Base-by-base conservation (phyloP, 192 early-diverging fungal genomes). In the Backusella luteola region DNA sequence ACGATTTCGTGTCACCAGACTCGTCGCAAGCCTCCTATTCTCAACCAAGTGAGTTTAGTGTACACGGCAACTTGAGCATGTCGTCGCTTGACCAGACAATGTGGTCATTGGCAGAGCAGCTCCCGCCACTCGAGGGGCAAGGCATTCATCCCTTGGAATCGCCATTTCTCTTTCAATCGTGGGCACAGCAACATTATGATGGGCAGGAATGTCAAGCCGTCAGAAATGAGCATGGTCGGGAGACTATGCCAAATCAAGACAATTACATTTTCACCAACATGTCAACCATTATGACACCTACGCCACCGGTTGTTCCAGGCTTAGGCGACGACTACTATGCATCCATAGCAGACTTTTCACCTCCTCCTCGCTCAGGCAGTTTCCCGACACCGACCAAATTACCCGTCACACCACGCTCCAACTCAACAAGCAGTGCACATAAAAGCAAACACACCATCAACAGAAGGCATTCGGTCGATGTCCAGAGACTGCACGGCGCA, bases 381-480 rank as follows among this genome's bases (percentile, higher is more conserved):
- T 26, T 63, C 56, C 29, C 56, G 3, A 9, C 56, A 26, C 23
- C 56, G 2, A 32, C 32, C 9, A 56, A n/a, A 9, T 9, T 29
- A 63, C 3, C 26, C 9, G 3, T 23, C 11, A 4, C 56, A 3
- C 8, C 21, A 26, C 36, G 36, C 21, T 23, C 34, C 19, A 38
- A 36, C 36, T 23, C 38, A 41, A 14, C 38, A 39, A 21, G 34
- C 19, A 38, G n/a, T 11, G 8, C 8, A 19, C 14, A 21, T 1
- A 39, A 69, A 69, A 69, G 23, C 26, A 69, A 41, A 38, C 21
- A 39, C 17, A 69, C 21, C 9, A 23, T 39, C 19, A 69, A 69
- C 19, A 69, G 68, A 69, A 69, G 68, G n/a, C 34, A 38, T 23
- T 69, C 68, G 11, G 35, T n/a, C 11, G 71, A 72, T 29, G 29